phyloP scores from a whole-genome alignment of 2,329 filamentous ascomycete species.

The Neoscytalidium dimidiatum region DNA sequence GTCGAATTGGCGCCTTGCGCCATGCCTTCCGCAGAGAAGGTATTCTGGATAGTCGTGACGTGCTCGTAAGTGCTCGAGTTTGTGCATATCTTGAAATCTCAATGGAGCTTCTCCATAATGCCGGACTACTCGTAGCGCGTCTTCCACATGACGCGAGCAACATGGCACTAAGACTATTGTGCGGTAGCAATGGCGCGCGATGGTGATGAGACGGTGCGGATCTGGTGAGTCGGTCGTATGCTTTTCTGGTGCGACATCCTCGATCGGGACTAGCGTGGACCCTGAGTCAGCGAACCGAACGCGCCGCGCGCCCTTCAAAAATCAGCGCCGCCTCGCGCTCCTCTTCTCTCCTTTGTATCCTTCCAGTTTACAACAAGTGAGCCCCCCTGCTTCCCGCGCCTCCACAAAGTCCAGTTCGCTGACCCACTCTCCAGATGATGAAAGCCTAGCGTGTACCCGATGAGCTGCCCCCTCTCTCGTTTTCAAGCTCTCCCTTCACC shows the following conservation, averaged over 20 bases:
- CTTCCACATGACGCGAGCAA: not conserved
- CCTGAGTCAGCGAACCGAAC: conserved; percentile 1
- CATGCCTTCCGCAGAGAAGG: not conserved
- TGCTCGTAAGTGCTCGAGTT: not conserved
- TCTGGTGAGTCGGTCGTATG: not conserved
- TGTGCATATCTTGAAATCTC: not conserved
- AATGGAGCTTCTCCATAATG: not conserved
- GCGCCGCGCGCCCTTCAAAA: not conserved
- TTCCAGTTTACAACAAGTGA: conserved; percentile 99
- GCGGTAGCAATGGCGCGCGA: not conserved
- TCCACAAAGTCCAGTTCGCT: conserved; percentile 29
- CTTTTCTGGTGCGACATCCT: conserved; percentile 20
- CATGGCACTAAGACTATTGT: not conserved
- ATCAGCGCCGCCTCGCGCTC: not conserved
- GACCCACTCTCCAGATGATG: conserved; percentile 75
- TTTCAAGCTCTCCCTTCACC: conserved; percentile 80
- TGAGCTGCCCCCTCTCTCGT: conserved; percentile 74
- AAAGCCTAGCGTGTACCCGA: conserved; percentile 96
- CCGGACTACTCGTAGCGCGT: not conserved
- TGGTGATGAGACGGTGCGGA: not conserved
- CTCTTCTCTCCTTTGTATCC: conserved; percentile 67
- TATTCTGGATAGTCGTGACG: not conserved
- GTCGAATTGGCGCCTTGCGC: not conserved
- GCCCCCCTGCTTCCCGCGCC: conserved; percentile 41
- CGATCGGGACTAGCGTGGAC: conserved; percentile 16